phyloP scores from a whole-genome alignment of 306 rosid species.

The Lathyrus aphaca region DNA sequence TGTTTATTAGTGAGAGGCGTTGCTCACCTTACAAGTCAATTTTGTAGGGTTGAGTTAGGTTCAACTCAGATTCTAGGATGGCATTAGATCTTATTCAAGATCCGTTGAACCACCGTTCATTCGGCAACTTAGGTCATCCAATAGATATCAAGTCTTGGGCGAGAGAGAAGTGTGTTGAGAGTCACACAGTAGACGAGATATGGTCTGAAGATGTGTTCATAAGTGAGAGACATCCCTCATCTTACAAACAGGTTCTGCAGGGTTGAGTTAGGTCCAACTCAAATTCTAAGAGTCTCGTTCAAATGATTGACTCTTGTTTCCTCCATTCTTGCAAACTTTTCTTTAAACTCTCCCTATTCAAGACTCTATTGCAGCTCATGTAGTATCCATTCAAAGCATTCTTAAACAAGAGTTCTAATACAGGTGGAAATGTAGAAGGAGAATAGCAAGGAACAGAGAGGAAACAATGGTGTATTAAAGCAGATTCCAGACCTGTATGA shows the following conservation, averaged over 20 bases:
- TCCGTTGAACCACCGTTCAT: too few species aligned
- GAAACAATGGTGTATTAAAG: background rate
- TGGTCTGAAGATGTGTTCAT: background rate
- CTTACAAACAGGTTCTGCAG: background rate
- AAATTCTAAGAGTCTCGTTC: background rate
- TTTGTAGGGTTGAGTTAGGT: too few species aligned
- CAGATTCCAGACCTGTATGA: background rate
- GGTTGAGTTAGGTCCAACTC: background rate
- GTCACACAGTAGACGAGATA: too few species aligned
- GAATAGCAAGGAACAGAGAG: background rate
- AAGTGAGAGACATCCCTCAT: background rate
- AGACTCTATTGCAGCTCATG: background rate
- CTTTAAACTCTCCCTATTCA: background rate
- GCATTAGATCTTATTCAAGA: too few species aligned
- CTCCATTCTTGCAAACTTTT: background rate
- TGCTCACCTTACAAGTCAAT: too few species aligned
- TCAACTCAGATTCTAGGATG: too few species aligned
- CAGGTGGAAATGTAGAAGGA: background rate
- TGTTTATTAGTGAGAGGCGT: too few species aligned
- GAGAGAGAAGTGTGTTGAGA: too few species aligned
- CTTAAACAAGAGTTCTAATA: background rate
- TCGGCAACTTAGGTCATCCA: too few species aligned
- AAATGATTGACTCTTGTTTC: conserved; percentile 1
- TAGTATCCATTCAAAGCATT: background rate
- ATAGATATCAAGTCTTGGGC: too few species aligned